Base-by-base conservation (phyloP, 495 filamentous ascomycete species). In the Penicillium waksmanii region DNA sequence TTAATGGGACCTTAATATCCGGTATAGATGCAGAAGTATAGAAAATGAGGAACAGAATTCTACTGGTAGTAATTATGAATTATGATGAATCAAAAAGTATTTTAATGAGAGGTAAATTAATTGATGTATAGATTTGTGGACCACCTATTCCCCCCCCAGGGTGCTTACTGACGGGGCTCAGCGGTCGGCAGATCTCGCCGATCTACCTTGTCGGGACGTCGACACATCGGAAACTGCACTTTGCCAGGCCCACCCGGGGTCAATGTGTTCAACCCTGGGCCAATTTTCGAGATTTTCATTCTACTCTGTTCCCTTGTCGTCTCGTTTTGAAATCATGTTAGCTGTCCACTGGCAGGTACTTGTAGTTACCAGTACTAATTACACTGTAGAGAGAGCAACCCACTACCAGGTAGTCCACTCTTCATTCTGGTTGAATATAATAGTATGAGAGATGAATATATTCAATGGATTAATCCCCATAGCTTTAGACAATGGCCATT, bases 131-230 rank as follows among this genome's bases (percentile, higher is more conserved):
- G 5, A 48, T 23, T 48, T 13, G 46, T 48, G 46, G 46, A 48
- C 46, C 46, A 23, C 8, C 19, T 48, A 15, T 12, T 12, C 3
- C 3, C 6, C 15, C n/a, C 42, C 42, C 5, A 15, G 42, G 4
- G 11, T 40, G 36, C 36, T 27, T 48, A 19, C 21, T 48, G 46
- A 48, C 46, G 46, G 46, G 46, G 23, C 46, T 19, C 18, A 48
- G 46, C 18, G 23, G 19, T 49, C 54, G 59, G 59, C 40, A 53
- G 59, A 62, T 62, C 59, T 62, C 54, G 49, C 52, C 53, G 59
- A 62, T 62, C 58, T 62, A 56, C 46, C 42, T 62, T 57, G 54
- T 48, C 56, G 50, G 38, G 59, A 57, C 58, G 58, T 61, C 58
- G 53, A 42, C 58, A 48, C 18, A 55, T 56, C 33, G n/a, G 27